A percentile compares a stretch with the other conserved stretches of the same genome.
Evolutionary conservation across 2,329 filamentous ascomycete species (phyloP).

Genomic region (Penicillium palitans): DNA sequence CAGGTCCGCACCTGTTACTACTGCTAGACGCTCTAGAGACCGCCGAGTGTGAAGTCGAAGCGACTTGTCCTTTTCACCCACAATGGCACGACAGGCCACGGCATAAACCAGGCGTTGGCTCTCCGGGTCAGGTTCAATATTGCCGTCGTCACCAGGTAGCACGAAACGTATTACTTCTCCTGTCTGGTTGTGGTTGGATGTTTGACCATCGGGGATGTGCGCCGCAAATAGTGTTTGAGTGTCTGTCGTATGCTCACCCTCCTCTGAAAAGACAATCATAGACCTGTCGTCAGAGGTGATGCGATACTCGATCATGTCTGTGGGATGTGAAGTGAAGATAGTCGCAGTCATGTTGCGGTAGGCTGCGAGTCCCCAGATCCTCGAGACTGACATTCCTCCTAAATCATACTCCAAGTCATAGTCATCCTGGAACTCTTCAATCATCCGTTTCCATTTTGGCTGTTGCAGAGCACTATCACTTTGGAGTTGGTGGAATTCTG

Average conservation of each 20-base stretch:
- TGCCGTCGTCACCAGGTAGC: slow-evolving; percentile 22
- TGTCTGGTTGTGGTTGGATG: slow-evolving; percentile 18
- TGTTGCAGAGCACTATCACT: slow-evolving; percentile 2
- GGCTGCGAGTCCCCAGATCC: slow-evolving; percentile 57
- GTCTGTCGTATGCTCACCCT: slow-evolving; percentile 14
- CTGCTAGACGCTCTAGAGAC: slow-evolving; percentile 31
- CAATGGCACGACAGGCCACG: slow-evolving; percentile 38
- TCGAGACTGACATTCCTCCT: slow-evolving; percentile 50
- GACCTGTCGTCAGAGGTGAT: slow-evolving; percentile 49
- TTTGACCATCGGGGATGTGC: slow-evolving; percentile 17
- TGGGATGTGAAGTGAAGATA: slow-evolving; percentile 56
- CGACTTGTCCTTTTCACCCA: slow-evolving; percentile 25
- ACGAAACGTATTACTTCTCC: slow-evolving; percentile 32
- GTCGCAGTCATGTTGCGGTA: slow-evolving; percentile 50
- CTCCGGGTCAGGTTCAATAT: slow-evolving; percentile 21
- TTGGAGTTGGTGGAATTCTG: slow-evolving; percentile 16
- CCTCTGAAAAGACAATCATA: slow-evolving; percentile 39
- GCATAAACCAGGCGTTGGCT: slow-evolving; percentile 38
- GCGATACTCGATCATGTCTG: slow-evolving; percentile 58
- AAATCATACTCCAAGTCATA: slow-evolving; percentile 55
- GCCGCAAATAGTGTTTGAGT: slow-evolving; percentile 15
- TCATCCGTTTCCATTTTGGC: slow-evolving; percentile 32
- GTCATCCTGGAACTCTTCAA: slow-evolving; percentile 37
- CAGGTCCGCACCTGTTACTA: slow-evolving; percentile 32
- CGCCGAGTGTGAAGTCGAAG: slow-evolving; percentile 28